Evolutionary conservation across 257 asterid species (phyloP), one percentile per base, ranked within the genome.

Genomic region (Coffea eugenioides): DNA sequence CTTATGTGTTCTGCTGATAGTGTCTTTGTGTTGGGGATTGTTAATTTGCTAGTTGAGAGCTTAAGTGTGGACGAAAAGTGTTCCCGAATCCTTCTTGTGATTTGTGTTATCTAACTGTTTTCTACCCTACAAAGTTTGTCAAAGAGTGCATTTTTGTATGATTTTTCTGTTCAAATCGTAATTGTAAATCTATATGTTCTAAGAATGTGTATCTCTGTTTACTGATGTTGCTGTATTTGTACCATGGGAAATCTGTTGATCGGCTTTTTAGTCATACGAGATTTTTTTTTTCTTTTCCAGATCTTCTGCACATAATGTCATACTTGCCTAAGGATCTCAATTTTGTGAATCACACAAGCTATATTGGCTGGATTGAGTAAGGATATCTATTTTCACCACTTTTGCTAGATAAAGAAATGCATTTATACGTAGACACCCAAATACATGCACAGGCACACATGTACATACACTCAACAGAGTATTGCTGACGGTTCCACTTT

Each of bases 321-420:
- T 95, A 95, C 77, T 84, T 95, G 59, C 99, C 99, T 5, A 90
- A 86, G 86, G 95, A 92, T 86, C 94, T 96, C 67, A 96, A 94
- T 89, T 96, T 96, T 77, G 94, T 90, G 85, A 94, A 92, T 54
- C 97, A 96, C 79, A 85, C 97, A 51, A 88, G 99, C 93, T 93
- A 93, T 72, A 89, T 95, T 80, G 99, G 99, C 56, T 92, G 99
- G 99, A 93, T 92, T 84, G 97, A 95, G 99, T 95, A 90, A 79
- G 94, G 52, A 84, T 79, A 72, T 70, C 36, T 74, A 69, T 81
- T 76, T 75, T 79, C 61, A 73, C 71, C 73, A 13, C 43, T 71
- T 71, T 78, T 48, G 9, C 23, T 75, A 56, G 27, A 43, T 54
- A 43, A 43, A 77, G 9, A 4, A 66, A 52, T 62, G 25, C 49